Evolutionary conservation across 164 flowering plant species (phyloP), one percentile per base, ranked within the genome.

Genomic region (Chimonanthus salicifolius): DNA sequence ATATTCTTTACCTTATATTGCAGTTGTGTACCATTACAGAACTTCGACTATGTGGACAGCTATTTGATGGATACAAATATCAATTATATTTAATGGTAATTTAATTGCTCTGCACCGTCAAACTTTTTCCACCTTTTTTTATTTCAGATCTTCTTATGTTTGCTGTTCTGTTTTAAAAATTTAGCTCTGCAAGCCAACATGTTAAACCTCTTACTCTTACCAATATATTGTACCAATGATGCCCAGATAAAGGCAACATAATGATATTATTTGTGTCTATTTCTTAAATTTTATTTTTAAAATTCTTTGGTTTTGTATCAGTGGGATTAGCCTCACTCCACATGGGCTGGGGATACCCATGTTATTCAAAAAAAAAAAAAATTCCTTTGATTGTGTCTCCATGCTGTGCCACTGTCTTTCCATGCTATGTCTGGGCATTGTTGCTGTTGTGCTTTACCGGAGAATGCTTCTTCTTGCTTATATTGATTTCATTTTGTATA

Each of bases 21-120:
- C 94, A 95, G 99, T 76, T 95, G 99, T 84, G 84, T 93, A 49
- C 99, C 99, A 6, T 74, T 95, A 75, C 90, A 90, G 77, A 79
- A 81, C 73, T 93, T 95, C 84, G 92, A 90, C 72, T 92, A 87
- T 72, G 86, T 95, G 69, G 93, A 87, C 85, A 84, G 88, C 87
- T 89, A 90, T 87, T 85, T 95, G 84, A 87, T 95, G 87, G 82
- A 88, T 81, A 81, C 98, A 70, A 93, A 95, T 79, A 73, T 90
- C 80, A 93, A 98, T 87, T 95, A 79, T 78, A 77, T 95, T 74
- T 98, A 95, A 81, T 77, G 96, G 99, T 93, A 87, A 84, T 83
- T 49, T 16, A 69, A 18, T 50, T 70, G 16, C 16, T 8, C 60
- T 54, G 11, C 1, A 7, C 16, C 16, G 13, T 13, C 60, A 54